A percentile compares a stretch with the other conserved stretches of the same genome.
Conservation (phyloP, 1,139 yeast species). For the Geotrichum restrictum region DNA sequence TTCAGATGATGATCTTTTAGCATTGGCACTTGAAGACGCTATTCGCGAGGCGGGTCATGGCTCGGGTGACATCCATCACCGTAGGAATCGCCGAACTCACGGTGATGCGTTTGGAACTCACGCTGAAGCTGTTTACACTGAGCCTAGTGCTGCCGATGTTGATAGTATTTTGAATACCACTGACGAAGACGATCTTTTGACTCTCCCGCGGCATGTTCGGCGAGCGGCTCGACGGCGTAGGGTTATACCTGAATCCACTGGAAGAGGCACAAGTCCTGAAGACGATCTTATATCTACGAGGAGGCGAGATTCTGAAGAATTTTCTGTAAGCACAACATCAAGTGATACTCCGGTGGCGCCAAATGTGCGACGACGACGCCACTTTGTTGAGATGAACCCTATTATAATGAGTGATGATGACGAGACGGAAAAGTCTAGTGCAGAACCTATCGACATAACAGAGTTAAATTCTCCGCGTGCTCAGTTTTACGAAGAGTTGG, state of each 20-base stretch:
- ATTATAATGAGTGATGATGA: conserved; percentile 6
- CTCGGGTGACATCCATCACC: not conserved
- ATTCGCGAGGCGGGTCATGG: not conserved
- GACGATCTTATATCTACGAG: not conserved
- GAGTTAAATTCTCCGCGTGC: not conserved
- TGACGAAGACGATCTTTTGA: not conserved
- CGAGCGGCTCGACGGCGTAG: too few relatives aligned
- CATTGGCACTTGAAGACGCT: not conserved
- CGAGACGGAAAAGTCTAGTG: conserved; percentile 3
- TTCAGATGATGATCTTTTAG: conserved; percentile 6
- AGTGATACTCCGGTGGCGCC: conserved; percentile 1
- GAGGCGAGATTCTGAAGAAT: too few relatives aligned
- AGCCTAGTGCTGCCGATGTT: too few relatives aligned
- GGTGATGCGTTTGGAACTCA: too few relatives aligned
- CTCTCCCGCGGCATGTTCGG: too few relatives aligned
- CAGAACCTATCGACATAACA: not conserved
- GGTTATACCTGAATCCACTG: too few relatives aligned
- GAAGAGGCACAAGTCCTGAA: not conserved
- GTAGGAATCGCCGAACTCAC: too few relatives aligned
- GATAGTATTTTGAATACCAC: too few relatives aligned
- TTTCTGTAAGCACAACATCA: not conserved
- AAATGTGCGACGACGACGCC: not conserved
- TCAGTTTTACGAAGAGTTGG: conserved; percentile 1
- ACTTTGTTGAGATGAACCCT: not conserved
- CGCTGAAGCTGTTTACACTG: too few relatives aligned